phyloP scores from a whole-genome alignment of 225 moss, liverwort and hornwort genomes.

The Ulota crispa region DNA sequence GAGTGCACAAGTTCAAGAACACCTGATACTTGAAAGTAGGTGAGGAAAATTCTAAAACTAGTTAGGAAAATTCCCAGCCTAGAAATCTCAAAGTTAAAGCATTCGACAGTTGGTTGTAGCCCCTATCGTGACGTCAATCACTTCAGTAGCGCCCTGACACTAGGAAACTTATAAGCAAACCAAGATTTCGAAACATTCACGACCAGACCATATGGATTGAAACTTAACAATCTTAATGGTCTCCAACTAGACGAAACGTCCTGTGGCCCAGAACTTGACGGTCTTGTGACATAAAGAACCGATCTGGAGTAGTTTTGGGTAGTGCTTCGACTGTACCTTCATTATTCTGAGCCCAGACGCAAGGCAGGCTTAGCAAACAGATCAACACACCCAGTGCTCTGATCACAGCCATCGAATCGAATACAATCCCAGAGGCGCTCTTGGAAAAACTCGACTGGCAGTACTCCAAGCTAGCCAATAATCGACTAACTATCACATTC shows the following conservation, averaged over 20 bases:
- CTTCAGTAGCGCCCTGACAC: not conserved
- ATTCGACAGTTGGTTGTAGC: not conserved
- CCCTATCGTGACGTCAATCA: not conserved
- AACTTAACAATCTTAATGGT: not conserved
- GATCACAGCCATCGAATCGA: not conserved
- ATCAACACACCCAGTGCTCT: not conserved
- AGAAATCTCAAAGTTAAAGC: not conserved
- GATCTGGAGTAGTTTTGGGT: not conserved
- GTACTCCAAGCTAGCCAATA: not conserved
- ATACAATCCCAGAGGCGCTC: not conserved
- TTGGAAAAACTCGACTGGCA: too few relatives aligned
- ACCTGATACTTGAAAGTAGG: rapidly evolving
- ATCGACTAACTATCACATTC: not conserved
- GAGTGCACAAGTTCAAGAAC: not conserved
- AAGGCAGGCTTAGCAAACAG: not conserved
- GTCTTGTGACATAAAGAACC: not conserved
- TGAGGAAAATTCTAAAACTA: not conserved
- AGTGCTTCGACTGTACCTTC: not conserved
- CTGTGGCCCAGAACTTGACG: too few relatives aligned
- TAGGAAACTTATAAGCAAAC: too few relatives aligned
- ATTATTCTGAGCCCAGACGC: not conserved
- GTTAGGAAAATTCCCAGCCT: not conserved
- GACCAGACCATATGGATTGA: not conserved
- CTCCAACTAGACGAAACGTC: not conserved
- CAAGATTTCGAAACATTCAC: rapidly evolving